These are phyloP conservation scores for Agaricus blazei DNA, from an alignment of 768 basidiomycete genomes.

Conservation along the genomic window DNA sequence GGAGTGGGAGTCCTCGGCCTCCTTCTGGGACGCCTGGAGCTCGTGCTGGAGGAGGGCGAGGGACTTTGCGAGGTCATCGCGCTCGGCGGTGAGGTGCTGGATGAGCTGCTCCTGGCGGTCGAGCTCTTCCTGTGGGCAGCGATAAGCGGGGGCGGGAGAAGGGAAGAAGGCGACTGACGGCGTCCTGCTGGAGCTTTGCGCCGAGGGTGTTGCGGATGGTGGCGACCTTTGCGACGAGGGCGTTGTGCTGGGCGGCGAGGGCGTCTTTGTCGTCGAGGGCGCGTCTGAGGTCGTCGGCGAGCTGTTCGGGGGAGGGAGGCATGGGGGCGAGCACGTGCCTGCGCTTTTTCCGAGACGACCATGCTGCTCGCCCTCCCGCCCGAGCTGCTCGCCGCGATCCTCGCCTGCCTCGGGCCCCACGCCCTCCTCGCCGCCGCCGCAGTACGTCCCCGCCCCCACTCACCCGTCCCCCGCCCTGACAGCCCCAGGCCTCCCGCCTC, in stretches of 20 bases:
- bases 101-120: constrained; percentile 87
- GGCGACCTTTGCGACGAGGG: constrained; percentile 82
- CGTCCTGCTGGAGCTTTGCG: constrained; percentile 93
- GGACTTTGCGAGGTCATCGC: constrained; percentile 65
- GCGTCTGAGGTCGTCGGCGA: constrained; percentile 72
- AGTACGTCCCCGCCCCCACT: constrained; percentile 5
- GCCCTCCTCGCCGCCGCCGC: constrained; percentile 18
- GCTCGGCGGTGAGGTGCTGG: constrained; percentile 71
- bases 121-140: constrained; percentile 81
- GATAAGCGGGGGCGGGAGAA: not conserved
- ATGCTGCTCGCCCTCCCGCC: constrained; percentile 15
- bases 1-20: constrained; percentile 61
- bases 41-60: constrained; percentile 80
- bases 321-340: not conserved
- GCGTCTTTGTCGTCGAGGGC: constrained; percentile 84
- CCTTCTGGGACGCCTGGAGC: constrained; percentile 68
- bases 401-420: constrained; percentile 17
- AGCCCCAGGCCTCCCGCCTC: constrained; percentile 32
- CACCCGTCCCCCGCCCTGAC: not conserved
- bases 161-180: constrained; percentile 46
- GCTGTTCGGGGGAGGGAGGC: constrained; percentile 24
- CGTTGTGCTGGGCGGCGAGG: constrained; percentile 81
- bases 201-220: constrained; percentile 91
- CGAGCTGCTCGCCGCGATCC: constrained; percentile 21
- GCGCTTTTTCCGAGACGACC: not conserved